Evolutionary conservation across 208 protist genomes (phyloP), one percentile per base, ranked within the genome.

Genomic region (Leishmania turanica): DNA sequence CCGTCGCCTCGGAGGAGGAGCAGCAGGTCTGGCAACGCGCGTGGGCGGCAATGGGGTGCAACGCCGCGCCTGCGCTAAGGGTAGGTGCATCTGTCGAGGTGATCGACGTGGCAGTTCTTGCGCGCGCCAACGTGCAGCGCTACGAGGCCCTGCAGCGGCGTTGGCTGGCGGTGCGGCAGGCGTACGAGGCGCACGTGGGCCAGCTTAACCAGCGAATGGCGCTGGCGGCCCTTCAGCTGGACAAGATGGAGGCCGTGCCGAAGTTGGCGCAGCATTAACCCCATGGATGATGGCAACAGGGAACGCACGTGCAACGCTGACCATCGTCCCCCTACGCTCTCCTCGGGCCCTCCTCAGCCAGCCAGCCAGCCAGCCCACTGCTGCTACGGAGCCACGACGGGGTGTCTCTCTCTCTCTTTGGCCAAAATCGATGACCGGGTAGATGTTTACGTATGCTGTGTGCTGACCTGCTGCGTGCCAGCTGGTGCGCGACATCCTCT

Each of bases 91-190:
- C n/a, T 49, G 56, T 77, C 37, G 74, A 77, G 56, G n/a, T 31
- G 13, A 45, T 77, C 24, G 82, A 82, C 58, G 37, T 89, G 53
- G 79, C 74, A 31, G 76, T 82, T 34, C 65, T 89, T 64, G 80
- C 77, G 17, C 76, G 64, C 77, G 51, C 51, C 34, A 88, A 86
- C 60, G 77, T 49, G 17, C 78, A 75, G 13, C 86, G 86, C 15
- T 53, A 76, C 51, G 79, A 47, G n/a, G 53, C 45, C 45, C 45
- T 89, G 72, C 75, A 68, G 71, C 47, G n/a, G 54, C 86, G 82
- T 5, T 80, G 77, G 75, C 3, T 56, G 31, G 37, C 31, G 2
- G 77, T 84, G 70, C 85, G 74, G 34, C 37, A 56, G 2, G 68
- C 70, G 34, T 83, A 86, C 75, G 64, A 68, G 37, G 40, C 66